Evolutionary conservation across 768 basidiomycete genomes (phyloP).

Genomic region (Rhodotorula graminis): DNA sequence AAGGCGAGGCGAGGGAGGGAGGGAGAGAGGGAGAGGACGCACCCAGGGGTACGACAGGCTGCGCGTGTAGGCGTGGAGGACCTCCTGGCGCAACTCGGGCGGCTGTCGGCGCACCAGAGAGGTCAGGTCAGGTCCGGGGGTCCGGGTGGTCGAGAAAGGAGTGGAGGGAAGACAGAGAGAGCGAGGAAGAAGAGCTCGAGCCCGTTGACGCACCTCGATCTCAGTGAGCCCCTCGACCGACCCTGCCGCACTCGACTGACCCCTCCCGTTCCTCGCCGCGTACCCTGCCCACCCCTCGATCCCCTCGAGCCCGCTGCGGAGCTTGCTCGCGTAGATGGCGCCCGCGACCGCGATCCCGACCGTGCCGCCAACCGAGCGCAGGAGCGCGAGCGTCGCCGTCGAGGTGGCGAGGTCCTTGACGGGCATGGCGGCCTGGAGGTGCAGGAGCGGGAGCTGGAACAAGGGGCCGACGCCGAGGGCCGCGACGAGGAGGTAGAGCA

Average conservation of each 20-base stretch:
- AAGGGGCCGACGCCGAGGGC: slow-evolving; percentile 35
- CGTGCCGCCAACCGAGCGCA: slow-evolving; percentile 50
- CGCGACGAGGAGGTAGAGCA: slow-evolving; percentile 34
- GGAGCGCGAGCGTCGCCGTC: slow-evolving; percentile 65
- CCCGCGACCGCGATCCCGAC: slow-evolving; percentile 43
- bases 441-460: slow-evolving; percentile 38
- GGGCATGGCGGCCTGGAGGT: slow-evolving; percentile 78
- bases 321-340: slow-evolving; percentile 42
- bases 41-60: slow-evolving; percentile 31
- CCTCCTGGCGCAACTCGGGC: slow-evolving; percentile 49
- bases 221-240: slow-evolving; percentile 52
- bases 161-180: no score
- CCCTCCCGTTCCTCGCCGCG: background rate
- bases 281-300: slow-evolving; percentile 50
- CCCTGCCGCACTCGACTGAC: slow-evolving; percentile 40
- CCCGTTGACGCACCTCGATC: slow-evolving; percentile 32
- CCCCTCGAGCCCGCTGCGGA: slow-evolving; percentile 48
- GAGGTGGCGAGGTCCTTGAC: slow-evolving; percentile 79
- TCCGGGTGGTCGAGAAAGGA: background rate
- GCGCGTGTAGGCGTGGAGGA: slow-evolving; percentile 40
- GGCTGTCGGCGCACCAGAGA: slow-evolving; percentile 5
- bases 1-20: no score
- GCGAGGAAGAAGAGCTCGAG: background rate
- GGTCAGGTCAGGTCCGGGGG: background rate
- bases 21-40: no score